A percentile compares a stretch with the other conserved stretches of the same genome.
phyloP scores from a whole-genome alignment of 805 yeast species.

The Saturnispora halmiae region DNA sequence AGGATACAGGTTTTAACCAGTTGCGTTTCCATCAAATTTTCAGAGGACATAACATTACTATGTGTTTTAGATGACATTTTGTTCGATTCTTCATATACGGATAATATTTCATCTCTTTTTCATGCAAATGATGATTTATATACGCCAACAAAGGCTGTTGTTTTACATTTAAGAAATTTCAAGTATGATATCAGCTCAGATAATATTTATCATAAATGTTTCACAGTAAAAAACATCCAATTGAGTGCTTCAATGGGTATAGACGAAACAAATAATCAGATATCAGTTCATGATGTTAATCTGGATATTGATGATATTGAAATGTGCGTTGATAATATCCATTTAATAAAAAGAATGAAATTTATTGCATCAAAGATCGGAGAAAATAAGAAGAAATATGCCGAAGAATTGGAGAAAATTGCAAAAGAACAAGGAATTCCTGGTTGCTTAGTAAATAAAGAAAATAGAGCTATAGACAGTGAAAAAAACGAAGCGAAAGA shows the following conservation, averaged over 20 bases:
- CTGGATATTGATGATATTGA: conserved; percentile 10
- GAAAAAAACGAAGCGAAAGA: background rate
- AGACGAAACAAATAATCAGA: conserved; percentile 4
- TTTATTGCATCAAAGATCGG: background rate
- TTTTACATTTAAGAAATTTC: conserved; percentile 17
- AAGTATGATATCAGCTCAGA: conserved; percentile 16
- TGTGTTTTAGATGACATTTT: conserved; percentile 21
- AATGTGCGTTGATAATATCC: conserved; percentile 10
- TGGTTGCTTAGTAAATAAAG: background rate
- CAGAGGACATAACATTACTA: conserved; percentile 11
- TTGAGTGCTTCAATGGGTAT: conserved; percentile 11
- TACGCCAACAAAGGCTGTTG: conserved; percentile 15
- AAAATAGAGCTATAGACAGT: background rate
- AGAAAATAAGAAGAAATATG: background rate
- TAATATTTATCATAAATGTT: conserved; percentile 8
- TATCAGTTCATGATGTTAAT: conserved; percentile 9
- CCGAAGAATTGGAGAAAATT: background rate
- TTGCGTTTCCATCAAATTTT: conserved; percentile 12
- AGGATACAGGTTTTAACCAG: conserved; percentile 22
- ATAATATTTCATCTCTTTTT: conserved; percentile 21
- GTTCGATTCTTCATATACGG: conserved; percentile 22
- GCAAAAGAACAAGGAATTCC: background rate
- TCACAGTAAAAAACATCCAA: conserved; percentile 17
- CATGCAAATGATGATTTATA: conserved; percentile 7
- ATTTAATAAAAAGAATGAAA: conserved; percentile 2